A percentile compares a stretch with the other conserved stretches of the same genome.
Evolutionary conservation across 176 grass and related monocot species (phyloP).

Genomic region (Carex kokanica): DNA sequence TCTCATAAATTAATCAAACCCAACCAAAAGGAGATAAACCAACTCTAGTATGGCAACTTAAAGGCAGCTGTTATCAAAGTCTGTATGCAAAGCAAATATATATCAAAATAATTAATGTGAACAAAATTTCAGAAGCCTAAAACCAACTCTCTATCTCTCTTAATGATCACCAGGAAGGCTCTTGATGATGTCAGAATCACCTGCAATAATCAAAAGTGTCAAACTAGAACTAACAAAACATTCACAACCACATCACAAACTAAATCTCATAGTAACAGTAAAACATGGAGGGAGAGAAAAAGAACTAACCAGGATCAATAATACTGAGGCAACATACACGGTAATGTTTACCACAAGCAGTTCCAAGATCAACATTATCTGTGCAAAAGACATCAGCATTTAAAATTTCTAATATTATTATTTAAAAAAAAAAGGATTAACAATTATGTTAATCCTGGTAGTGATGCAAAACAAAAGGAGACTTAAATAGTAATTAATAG

Average conservation of each 20-base stretch:
- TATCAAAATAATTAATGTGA: not conserved
- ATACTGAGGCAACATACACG: slow-evolving; percentile 72
- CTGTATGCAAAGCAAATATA: not conserved
- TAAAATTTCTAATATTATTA: not conserved
- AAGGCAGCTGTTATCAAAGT: not conserved
- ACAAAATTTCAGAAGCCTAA: not conserved
- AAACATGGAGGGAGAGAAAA: no score
- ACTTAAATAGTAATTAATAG: not conserved
- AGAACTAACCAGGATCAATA: slow-evolving; percentile 57
- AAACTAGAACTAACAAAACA: not conserved
- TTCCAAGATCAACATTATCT: slow-evolving; percentile 81
- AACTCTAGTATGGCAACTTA: not conserved
- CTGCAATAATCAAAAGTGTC: slow-evolving; percentile 29
- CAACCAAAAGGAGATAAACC: no score
- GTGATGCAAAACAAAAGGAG: not conserved
- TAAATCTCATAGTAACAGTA: no score
- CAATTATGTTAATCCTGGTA: not conserved
- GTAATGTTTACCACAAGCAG: slow-evolving; percentile 72
- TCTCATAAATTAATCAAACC: no score
- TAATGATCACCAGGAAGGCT: slow-evolving; percentile 52
- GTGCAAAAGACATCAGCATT: not conserved
- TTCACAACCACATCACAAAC: not conserved
- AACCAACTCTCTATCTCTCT: not conserved
- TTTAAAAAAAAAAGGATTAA: not conserved
- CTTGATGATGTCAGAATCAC: slow-evolving; percentile 74